Percentiles rank a stretch among this genome's conserved stretches.
phyloP scores from a whole-genome alignment of 2,329 filamentous ascomycete species.

The Nemania abortiva region DNA sequence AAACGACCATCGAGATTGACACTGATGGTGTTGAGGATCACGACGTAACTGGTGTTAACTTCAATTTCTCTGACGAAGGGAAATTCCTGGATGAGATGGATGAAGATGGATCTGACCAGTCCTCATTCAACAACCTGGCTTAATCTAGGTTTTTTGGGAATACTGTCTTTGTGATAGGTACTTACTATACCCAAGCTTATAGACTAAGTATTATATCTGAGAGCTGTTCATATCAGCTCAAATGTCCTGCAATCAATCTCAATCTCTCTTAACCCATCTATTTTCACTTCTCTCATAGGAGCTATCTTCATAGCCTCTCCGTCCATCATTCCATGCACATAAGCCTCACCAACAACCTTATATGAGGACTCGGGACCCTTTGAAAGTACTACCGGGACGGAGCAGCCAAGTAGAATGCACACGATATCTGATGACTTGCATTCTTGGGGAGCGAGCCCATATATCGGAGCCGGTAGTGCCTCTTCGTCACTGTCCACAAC shows the following conservation, averaged over 20 bases:
- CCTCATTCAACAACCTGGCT: conserved; percentile 6
- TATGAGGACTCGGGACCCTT: neutral
- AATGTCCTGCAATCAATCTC: neutral
- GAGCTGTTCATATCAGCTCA: neutral
- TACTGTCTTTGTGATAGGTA: neutral
- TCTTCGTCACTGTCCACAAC: neutral
- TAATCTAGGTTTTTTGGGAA: conserved; percentile 4
- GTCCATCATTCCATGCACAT: conserved; percentile 32
- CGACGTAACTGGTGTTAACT: conserved; percentile 23
- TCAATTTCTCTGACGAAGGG: conserved; percentile 11
- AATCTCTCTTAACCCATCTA: too few species aligned
- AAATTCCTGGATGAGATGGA: conserved; percentile 19
- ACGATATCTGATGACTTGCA: conserved; percentile 25
- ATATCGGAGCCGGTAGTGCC: conserved; percentile 20
- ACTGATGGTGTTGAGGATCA: conserved; percentile 24
- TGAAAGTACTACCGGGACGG: conserved; percentile 24
- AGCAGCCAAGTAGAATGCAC: conserved; percentile 24
- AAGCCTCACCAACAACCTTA: conserved; percentile 24
- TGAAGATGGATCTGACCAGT: conserved; percentile 14
- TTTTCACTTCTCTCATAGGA: too few species aligned
- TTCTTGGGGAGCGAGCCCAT: conserved; percentile 25
- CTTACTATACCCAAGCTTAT: too few species aligned
- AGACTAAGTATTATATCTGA: neutral
- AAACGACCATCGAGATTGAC: conserved; percentile 11
- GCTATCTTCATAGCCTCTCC: conserved; percentile 22